phyloP scores from a whole-genome alignment of 73 alveolate genomes.

The Paramecium biaurelia region DNA sequence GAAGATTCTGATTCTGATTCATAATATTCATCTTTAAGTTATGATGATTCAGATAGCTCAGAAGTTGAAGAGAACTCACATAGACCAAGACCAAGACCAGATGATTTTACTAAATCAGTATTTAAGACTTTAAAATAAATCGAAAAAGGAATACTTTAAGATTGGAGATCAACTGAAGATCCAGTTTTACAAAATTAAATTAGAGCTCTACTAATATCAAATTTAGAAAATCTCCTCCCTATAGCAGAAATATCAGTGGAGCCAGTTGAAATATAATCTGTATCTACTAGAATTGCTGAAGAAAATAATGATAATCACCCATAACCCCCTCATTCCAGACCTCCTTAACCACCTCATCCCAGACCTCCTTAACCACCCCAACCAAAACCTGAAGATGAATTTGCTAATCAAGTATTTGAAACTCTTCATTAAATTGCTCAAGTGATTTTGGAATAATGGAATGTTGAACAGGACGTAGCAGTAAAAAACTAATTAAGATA shows the following conservation, averaged over 20 bases:
- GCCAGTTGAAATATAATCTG: background rate
- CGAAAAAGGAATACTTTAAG: background rate
- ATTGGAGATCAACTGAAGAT: conserved; percentile 30
- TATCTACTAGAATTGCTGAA: background rate
- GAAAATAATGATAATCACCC: background rate
- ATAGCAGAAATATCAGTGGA: background rate
- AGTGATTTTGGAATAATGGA: background rate
- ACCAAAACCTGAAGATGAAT: background rate
- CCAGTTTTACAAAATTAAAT: background rate
- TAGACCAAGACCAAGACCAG: background rate
- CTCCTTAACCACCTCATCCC: background rate
- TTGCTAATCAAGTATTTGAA: background rate
- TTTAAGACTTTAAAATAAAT: background rate
- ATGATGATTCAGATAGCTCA: background rate
- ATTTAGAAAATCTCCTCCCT: background rate
- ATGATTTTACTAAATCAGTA: background rate
- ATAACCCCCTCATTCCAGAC: background rate
- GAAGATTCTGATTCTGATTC: background rate
- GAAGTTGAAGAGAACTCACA: background rate
- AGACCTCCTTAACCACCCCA: background rate
- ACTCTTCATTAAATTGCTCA: background rate
- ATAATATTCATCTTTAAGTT: background rate
- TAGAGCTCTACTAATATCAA: background rate
- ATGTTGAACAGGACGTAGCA: background rate
- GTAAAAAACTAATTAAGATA: background rate